A percentile compares a stretch with the other conserved stretches of the same genome.
Evolutionary conservation across 176 grass and related monocot species (phyloP).

Genomic region (Aegilops bicornis): DNA sequence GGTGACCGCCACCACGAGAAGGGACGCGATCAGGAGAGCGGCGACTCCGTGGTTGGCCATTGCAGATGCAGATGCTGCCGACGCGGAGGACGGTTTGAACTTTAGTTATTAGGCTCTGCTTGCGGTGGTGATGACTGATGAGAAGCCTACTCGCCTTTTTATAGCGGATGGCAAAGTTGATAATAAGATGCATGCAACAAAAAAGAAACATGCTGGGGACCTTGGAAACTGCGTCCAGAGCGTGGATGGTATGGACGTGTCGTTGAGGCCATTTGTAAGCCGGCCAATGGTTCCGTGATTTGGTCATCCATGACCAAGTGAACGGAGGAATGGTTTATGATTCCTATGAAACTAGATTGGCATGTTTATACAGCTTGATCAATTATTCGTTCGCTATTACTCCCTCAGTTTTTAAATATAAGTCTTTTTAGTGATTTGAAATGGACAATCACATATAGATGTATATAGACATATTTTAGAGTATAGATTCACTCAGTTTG

Average conservation of each 20-base stretch:
- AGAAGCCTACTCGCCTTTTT: not conserved
- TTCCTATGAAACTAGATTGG: constrained; percentile 4
- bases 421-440: no score
- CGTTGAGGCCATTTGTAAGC: not conserved
- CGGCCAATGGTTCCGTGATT: not conserved
- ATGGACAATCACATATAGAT: no score
- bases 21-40: constrained; percentile 30
- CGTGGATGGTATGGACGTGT: not conserved
- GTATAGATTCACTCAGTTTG: no score
- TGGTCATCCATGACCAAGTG: not conserved
- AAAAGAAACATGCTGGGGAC: not conserved
- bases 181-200: not conserved
- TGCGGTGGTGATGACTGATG: not conserved
- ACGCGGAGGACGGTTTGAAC: no score
- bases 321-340: not conserved
- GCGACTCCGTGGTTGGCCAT: constrained; percentile 33
- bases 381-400: not conserved
- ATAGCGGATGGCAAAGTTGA: not conserved
- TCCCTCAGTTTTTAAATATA: no score
- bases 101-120: not conserved
- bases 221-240: not conserved
- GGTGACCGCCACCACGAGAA: constrained; percentile 19
- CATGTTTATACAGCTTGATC: not conserved
- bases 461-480: no score
- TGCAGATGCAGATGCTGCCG: not conserved